phyloP scores from a whole-genome alignment of 257 asterid species.

The Linderniella brevidens region DNA sequence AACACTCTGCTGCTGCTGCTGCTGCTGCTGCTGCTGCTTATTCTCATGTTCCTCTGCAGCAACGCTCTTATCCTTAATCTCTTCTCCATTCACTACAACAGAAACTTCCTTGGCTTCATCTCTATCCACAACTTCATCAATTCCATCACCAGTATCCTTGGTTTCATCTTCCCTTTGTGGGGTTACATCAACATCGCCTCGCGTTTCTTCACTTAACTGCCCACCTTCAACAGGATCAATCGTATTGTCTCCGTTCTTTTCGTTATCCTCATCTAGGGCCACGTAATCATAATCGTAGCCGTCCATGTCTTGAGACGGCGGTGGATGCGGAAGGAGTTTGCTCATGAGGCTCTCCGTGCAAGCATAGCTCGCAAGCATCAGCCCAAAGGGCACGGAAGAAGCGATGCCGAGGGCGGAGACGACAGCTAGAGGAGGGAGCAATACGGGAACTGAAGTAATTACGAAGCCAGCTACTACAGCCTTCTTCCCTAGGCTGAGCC shows the following conservation, averaged over 20 bases:
- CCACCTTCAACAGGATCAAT: neutral
- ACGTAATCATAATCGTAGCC: constrained; percentile 11
- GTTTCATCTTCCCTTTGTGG: neutral
- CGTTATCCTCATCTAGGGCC: neutral
- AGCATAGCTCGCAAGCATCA: constrained; percentile 44
- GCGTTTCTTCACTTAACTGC: neutral
- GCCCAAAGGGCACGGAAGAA: constrained; percentile 40
- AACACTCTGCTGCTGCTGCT: constrained; percentile 8
- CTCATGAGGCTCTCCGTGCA: constrained; percentile 55
- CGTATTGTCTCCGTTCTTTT: neutral
- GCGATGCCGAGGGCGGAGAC: constrained; percentile 47
- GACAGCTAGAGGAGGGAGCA: constrained; percentile 53
- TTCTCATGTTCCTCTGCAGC: constrained; percentile 5
- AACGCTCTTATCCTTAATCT: neutral
- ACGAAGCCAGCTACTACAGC: constrained; percentile 34
- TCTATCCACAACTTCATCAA: neutral
- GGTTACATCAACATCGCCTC: neutral
- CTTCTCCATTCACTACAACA: neutral
- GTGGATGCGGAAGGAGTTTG: constrained; percentile 29
- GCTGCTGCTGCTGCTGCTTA: constrained; percentile 6
- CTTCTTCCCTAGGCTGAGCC: constrained; percentile 43
- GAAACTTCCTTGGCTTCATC: neutral
- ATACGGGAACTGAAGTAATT: constrained; percentile 47
- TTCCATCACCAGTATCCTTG: neutral
- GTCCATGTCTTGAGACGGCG: neutral